Conservation (phyloP, 495 filamentous ascomycete genomes). For the Lasiosphaeriaceae sp. region DNA sequence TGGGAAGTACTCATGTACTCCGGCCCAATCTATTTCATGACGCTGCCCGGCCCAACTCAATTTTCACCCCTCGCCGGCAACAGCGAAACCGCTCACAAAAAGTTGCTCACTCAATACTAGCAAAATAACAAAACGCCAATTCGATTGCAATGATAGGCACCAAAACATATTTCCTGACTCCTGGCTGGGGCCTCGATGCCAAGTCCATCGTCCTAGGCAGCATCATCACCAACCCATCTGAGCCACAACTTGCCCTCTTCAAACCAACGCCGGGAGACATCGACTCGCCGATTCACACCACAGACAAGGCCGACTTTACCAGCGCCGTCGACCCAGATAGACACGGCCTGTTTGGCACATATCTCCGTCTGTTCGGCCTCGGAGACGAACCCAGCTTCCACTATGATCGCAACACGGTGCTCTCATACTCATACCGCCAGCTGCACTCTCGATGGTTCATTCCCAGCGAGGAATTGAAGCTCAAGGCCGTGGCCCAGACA, state of each 20-base stretch:
- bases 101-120: not conserved
- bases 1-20: not conserved
- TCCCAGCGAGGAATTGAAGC: constrained; percentile 3
- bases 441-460: not conserved
- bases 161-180: constrained; percentile 14
- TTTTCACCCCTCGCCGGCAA: not conserved
- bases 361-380: constrained; percentile 10
- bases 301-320: not conserved
- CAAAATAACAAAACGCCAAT: not conserved
- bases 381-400: constrained; percentile 12
- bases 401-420: constrained; percentile 12
- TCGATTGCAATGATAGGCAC: not conserved
- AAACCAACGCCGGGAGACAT: not conserved
- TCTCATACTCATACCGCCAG: constrained; percentile 10
- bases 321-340: not conserved
- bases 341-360: constrained; percentile 10
- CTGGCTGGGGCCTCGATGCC: constrained; percentile 10
- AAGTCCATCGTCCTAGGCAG: constrained; percentile 10
- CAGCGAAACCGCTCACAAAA: not conserved
- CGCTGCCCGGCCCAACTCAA: not conserved
- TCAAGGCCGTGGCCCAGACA: not conserved
- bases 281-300: not conserved
- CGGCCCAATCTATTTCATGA: not conserved
- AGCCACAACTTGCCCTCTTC: constrained; percentile 13
- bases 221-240: constrained; percentile 17